Evolutionary conservation across 768 basidiomycete species (phyloP), one percentile per base, ranked within the genome.

Genomic region (Neoboletus magnificus): DNA sequence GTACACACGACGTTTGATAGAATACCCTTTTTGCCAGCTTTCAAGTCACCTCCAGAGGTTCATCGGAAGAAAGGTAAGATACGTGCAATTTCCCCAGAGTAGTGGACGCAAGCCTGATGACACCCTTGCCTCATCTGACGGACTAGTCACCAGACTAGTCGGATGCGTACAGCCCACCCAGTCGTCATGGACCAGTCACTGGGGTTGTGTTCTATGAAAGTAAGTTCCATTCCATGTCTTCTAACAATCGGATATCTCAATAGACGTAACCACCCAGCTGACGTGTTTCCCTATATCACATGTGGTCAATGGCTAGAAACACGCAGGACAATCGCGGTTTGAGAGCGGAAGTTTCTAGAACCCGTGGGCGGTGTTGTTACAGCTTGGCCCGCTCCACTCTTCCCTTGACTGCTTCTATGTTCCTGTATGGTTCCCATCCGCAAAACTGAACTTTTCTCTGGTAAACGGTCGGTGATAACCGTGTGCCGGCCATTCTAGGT

Each of bases 391-490:
- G 18, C 5, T 13, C 8, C 16, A 33, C 29, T 8, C 7, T 22
- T 8, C 7, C 12, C 29, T 16, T 0, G 42, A 9, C 42, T 22
- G 7, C 7, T 11, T 30, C n/a, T 5, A 15, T 3, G 29, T 30
- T 30, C 44, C 16, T 13, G 13, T 45, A 12, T 12, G 5, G 18
- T 16, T 23, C 13, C 13, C 23, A n/a, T 13, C 29, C 29, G 4
- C n/a, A 4, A 9, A 12, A 29, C 3, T 8, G 6, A n/a, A 2
- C 3, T 13, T 20, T 20, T 5, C n/a, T 0, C 23, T 1, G 0
- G 15, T 35, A 22, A 25, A 35, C 15, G 33, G 10, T 25, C 13
- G 32, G 35, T 33, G 9, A 33, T 6, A 11, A 18, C 23, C 15
- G 16, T 8, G 7, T 20, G 11, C n/a, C 29, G 30, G 13, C 10